These are phyloP conservation scores for Iberis amara DNA, from an alignment of 441 rosid species.

Conservation along the genomic window DNA sequence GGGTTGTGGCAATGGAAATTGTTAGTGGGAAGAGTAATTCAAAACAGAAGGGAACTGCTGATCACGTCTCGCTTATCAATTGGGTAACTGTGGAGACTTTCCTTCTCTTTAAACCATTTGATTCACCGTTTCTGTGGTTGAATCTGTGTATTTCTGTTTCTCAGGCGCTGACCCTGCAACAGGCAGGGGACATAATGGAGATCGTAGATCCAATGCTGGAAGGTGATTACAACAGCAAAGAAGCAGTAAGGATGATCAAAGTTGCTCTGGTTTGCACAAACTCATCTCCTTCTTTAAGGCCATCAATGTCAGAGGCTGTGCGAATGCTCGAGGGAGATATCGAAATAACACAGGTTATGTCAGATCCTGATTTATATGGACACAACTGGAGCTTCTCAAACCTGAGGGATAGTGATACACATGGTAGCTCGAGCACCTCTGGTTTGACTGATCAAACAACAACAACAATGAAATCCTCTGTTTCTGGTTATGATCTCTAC, in stretches of 20 bases:
- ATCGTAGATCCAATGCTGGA: slow-evolving; percentile 16
- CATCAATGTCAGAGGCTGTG: slow-evolving; percentile 64
- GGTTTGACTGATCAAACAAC: slow-evolving; percentile 2
- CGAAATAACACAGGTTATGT: slow-evolving; percentile 33
- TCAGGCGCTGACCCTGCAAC: slow-evolving; percentile 15
- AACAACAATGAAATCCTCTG: slow-evolving; percentile 13
- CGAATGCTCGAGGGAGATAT: slow-evolving; percentile 48
- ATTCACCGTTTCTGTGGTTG: not conserved
- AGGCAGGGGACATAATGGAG: slow-evolving; percentile 17
- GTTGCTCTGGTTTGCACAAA: slow-evolving; percentile 53
- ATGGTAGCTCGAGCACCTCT: slow-evolving; percentile 16
- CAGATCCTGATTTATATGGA: slow-evolving; percentile 27
- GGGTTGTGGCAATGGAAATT: slow-evolving; percentile 54
- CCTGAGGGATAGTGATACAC: not conserved
- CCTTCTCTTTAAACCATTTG: not conserved
- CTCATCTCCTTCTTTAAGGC: slow-evolving; percentile 47
- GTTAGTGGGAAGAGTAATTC: slow-evolving; percentile 48
- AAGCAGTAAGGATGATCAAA: slow-evolving; percentile 31
- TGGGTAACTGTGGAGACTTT: slow-evolving; percentile 38
- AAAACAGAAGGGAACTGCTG: slow-evolving; percentile 39
- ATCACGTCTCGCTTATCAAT: slow-evolving; percentile 47
- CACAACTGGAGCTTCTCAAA: slow-evolving; percentile 13
- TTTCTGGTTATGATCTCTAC: slow-evolving; percentile 1
- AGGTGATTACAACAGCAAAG: slow-evolving; percentile 11
- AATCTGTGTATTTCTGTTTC: too few species aligned